Base-by-base conservation (phyloP, 805 yeast species). In the Babjeviella inositovora region DNA sequence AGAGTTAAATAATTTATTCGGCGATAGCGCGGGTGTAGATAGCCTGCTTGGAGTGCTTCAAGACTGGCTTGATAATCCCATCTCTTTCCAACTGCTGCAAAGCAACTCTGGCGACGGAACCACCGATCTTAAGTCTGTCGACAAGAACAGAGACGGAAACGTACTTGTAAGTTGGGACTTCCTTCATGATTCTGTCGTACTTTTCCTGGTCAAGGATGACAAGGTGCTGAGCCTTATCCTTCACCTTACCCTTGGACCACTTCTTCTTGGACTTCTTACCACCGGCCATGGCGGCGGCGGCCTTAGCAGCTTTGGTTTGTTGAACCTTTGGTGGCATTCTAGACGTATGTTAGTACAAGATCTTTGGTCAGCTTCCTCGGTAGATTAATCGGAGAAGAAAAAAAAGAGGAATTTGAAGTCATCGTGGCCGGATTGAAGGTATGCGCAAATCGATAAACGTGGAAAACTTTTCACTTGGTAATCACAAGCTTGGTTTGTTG, bases 241-340 rank as follows among this genome's bases (percentile, higher is more conserved):
- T 90, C 63, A 84, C 94, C 76, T 92, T 84, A 66, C 95, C 95
- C 76, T 87, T 85, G 79, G 93, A 80, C 98, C 97, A 90, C 94
- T 90, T 90, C 93, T 90, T 87, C 84, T 90, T 90, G 65, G 94
- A 82, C 59, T 87, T 84, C 80, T 85, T 85, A 76, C 96, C 94
- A 79, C 96, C 96, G 62, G 96, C 95, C 76, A 82, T 70, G 62
- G 96, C 97, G 70, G 97, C 97, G 55, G 97, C 96, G 57, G 95
- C 95, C 73, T 87, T 87, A 57, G 95, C 96, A 65, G 96, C 96
- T 72, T 87, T 87, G 55, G 95, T 77, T 65, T 82, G 85, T 75
- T 87, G 96, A 69, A 81, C 70, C 70, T 87, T 87, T 72, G 95
- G 95, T 65, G 96, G 94, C 96, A 87, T 82, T 62, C 73, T 66